Evolutionary conservation across 805 yeast genomes (phyloP), one percentile per base, ranked within the genome.

Genomic region (Candida argentea): DNA sequence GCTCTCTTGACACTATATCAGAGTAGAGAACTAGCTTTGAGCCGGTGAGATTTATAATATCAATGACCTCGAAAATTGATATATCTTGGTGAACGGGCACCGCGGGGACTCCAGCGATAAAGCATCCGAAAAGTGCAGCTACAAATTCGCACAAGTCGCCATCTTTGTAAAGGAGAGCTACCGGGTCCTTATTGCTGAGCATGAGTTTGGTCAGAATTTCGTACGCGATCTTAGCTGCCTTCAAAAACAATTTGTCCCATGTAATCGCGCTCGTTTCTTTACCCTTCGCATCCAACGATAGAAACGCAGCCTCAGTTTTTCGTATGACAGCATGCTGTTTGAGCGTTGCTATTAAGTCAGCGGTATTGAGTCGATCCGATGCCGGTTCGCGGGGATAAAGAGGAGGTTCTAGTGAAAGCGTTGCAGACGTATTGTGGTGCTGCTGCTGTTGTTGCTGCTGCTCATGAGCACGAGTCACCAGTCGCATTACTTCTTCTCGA

Each of bases 61-160:
- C 76, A 9, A 73, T 65, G 35, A 86, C 73, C 37, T 86, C 95
- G 23, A 61, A 61, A 16, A 76, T 55, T 18, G 79, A 77, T 16
- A 74, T 67, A 30, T 76, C 81, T 33, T 85, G 76, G 30, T 82
- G 82, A 23, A 91, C 74, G 0, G 98, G 98, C 4, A 91, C 89
- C 0, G 97, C 97, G 2, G 91, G 87, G 25, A 85, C 80, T 2
- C 94, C 95, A 1, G 96, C 94, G 32, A 89, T 60, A 39, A 89
- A 83, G 47, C 96, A 87, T 5, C 95, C 98, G 49, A 85, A 70
- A 13, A 91, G 51, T 0, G 97, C 93, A 2, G 82, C 72, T 0
- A 83, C 70, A 48, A 87, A 89, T 37, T 91, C 97, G 8, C 82
- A 67, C 2, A 83, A 75, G 50, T 91, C 97, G 17, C 68, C 67